Percentiles rank a stretch among this genome's conserved stretches.
phyloP scores from a whole-genome alignment of 352 stramenopile species.

The Phytophthora agathidicida region DNA sequence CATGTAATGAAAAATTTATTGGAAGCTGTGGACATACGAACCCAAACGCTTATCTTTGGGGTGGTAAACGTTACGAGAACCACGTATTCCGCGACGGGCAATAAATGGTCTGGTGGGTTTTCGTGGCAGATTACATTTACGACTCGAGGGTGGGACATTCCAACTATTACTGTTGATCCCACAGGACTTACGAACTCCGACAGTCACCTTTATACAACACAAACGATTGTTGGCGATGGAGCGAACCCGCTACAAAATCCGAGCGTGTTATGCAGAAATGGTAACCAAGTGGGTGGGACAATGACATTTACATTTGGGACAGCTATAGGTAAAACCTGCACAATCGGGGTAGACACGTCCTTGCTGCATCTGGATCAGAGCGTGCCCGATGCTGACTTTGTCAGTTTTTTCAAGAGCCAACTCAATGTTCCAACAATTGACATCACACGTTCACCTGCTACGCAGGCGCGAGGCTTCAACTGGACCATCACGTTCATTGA shows the following conservation, averaged over 20 bases:
- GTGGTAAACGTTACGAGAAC: slow-evolving; percentile 78
- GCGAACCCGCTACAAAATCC: slow-evolving; percentile 17
- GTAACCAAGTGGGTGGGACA: slow-evolving; percentile 90
- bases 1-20: slow-evolving; percentile 59
- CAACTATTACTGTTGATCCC: slow-evolving; percentile 58
- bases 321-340: slow-evolving; percentile 54
- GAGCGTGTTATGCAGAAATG: slow-evolving; percentile 68
- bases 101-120: slow-evolving; percentile 94
- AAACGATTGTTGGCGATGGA: slow-evolving; percentile 56
- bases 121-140: slow-evolving; percentile 94
- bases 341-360: slow-evolving; percentile 50
- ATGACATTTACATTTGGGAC: slow-evolving; percentile 71
- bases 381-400: slow-evolving; percentile 45
- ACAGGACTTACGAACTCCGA: slow-evolving; percentile 33
- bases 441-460: slow-evolving; percentile 64
- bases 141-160: slow-evolving; percentile 84
- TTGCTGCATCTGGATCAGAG: slow-evolving; percentile 25
- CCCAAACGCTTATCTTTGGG: slow-evolving; percentile 78
- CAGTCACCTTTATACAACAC: slow-evolving; percentile 2
- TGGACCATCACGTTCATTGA: slow-evolving; percentile 83
- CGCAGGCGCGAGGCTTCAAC: slow-evolving; percentile 73
- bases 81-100: slow-evolving; percentile 73
- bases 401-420: slow-evolving; percentile 47
- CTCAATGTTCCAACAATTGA: slow-evolving; percentile 48
- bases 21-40: slow-evolving; percentile 39